Percentiles rank a stretch among this genome's conserved stretches.
Evolutionary conservation across 2,329 filamentous ascomycete genomes (phyloP).

Genomic region (Thelonectria rubi): DNA sequence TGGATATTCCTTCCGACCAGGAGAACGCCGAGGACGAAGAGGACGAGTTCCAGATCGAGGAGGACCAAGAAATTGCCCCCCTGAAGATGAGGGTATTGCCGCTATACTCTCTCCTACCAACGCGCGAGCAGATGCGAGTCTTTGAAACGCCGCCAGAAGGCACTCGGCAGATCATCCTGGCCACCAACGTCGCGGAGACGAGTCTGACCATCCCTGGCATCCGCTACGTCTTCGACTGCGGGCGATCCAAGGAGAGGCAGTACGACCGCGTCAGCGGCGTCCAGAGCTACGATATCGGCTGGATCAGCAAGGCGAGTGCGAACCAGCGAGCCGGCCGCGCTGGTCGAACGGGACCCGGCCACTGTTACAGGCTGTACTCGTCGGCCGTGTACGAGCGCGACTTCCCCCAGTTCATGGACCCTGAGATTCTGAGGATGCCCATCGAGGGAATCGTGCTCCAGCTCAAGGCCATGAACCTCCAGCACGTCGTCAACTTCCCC

Average conservation of each 20-base stretch:
- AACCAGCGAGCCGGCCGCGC: constrained; percentile 92
- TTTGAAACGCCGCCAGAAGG: constrained; percentile 87
- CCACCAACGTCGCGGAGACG: constrained; percentile 97
- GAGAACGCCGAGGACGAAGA: constrained; percentile 64
- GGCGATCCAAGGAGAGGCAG: constrained; percentile 88
- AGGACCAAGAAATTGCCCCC: constrained; percentile 67
- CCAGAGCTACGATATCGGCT: constrained; percentile 93
- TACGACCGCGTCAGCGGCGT: constrained; percentile 91
- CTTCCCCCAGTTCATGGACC: constrained; percentile 85
- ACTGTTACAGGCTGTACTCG: constrained; percentile 94
- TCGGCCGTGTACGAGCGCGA: constrained; percentile 93
- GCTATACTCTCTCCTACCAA: constrained; percentile 90
- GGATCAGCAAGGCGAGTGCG: constrained; percentile 97
- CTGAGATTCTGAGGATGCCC: constrained; percentile 89
- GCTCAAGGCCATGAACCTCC: constrained; percentile 92
- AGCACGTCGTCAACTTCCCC: constrained; percentile 91
- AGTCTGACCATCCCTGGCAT: constrained; percentile 96
- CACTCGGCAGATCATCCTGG: constrained; percentile 85
- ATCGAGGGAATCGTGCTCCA: constrained; percentile 93
- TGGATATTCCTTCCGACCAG: constrained; percentile 65
- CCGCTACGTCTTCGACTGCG: constrained; percentile 94
- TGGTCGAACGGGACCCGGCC: constrained; percentile 92
- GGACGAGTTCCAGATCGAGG: constrained; percentile 76
- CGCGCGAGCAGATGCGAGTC: constrained; percentile 87
- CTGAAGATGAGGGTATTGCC: constrained; percentile 88